phyloP scores from a whole-genome alignment of 306 rosid genomes.

The Castanea mollissima region DNA sequence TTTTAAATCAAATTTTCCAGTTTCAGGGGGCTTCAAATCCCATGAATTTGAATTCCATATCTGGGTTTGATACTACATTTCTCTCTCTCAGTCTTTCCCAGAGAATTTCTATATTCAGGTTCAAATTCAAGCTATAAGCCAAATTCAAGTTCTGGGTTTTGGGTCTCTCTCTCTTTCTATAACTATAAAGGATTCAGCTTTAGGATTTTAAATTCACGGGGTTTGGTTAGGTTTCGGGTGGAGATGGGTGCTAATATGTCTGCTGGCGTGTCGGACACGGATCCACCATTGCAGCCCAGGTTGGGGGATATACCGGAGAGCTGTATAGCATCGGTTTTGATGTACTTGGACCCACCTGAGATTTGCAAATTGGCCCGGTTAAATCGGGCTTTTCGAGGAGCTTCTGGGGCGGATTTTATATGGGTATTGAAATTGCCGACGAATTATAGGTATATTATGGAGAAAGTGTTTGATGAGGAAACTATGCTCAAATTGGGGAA shows the following conservation, averaged over 20 bases:
- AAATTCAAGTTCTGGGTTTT: constrained; percentile 21
- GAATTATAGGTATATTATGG: constrained; percentile 57
- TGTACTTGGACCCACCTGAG: constrained; percentile 66
- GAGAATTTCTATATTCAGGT: constrained; percentile 55
- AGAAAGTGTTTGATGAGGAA: constrained; percentile 42
- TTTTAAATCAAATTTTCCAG: background rate
- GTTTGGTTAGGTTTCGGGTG: background rate
- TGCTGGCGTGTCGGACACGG: constrained; percentile 39
- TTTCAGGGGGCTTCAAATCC: constrained; percentile 19
- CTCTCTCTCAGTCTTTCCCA: constrained; percentile 51
- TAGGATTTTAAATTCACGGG: background rate
- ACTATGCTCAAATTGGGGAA: constrained; percentile 35
- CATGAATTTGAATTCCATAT: constrained; percentile 44
- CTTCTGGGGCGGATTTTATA: constrained; percentile 76
- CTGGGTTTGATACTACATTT: constrained; percentile 18
- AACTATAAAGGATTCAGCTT: background rate
- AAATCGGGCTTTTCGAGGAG: constrained; percentile 68
- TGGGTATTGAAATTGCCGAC: constrained; percentile 88
- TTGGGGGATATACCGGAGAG: constrained; percentile 85
- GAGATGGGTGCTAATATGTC: constrained; percentile 66
- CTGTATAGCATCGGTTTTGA: constrained; percentile 69
- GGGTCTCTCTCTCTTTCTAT: background rate
- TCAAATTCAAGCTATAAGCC: constrained; percentile 47
- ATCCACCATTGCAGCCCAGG: constrained; percentile 35
- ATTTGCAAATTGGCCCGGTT: constrained; percentile 68